These are phyloP conservation scores for Yueomyces sinensis DNA, from an alignment of 805 yeast species.

Conservation along the genomic window DNA sequence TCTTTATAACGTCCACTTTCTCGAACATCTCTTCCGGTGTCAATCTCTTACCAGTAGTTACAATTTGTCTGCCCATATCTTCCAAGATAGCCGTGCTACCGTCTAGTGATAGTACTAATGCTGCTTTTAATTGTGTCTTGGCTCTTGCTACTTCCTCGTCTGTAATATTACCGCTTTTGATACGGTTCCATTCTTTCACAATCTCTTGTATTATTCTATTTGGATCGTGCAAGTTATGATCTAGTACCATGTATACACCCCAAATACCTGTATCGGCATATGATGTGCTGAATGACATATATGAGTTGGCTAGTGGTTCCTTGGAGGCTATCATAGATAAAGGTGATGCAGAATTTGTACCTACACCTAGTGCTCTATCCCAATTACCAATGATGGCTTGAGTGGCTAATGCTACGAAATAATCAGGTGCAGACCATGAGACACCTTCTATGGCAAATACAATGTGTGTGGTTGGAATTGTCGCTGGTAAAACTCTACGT, in stretches of 20 bases:
- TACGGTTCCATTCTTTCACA: conserved; percentile 77
- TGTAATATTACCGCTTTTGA: conserved; percentile 62
- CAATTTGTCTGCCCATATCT: conserved; percentile 94
- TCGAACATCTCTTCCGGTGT: conserved; percentile 36
- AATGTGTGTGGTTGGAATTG: conserved; percentile 79
- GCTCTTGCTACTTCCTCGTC: conserved; percentile 87
- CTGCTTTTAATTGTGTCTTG: conserved; percentile 88
- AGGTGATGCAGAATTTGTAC: conserved; percentile 75
- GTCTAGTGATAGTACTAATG: conserved; percentile 76
- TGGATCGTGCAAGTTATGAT: conserved; percentile 49
- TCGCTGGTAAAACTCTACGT: conserved; percentile 65
- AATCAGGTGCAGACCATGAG: conserved; percentile 92
- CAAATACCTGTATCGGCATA: conserved; percentile 96
- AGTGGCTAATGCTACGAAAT: conserved; percentile 87
- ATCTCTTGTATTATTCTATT: conserved; percentile 62
- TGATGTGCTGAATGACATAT: conserved; percentile 92
- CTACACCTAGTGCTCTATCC: conserved; percentile 87
- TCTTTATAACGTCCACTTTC: conserved; percentile 65
- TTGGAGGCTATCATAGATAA: conserved; percentile 49
- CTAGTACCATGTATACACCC: conserved; percentile 90
- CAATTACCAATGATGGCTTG: conserved; percentile 96
- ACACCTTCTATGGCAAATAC: conserved; percentile 97
- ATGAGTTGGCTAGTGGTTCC: conserved; percentile 70
- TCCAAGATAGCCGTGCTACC: conserved; percentile 95
- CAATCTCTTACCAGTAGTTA: conserved; percentile 67